Evolutionary conservation across 805 yeast genomes (phyloP), one percentile per base, ranked within the genome.

Genomic region (Sugiyamaella marilandica): DNA sequence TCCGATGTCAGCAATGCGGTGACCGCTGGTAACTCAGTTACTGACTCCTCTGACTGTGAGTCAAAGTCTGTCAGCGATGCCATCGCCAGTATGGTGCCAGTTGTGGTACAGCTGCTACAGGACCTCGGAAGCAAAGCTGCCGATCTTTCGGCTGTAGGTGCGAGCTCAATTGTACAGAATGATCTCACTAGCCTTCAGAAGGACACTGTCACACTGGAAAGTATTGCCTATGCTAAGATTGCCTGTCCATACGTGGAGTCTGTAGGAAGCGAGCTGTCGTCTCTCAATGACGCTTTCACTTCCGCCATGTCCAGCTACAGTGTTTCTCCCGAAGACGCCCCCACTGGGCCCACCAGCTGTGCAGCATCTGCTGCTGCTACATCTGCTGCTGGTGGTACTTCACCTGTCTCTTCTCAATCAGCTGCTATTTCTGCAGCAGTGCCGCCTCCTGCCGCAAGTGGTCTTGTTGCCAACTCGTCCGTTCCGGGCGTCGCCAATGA

Each of bases 81-180:
- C 31, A 37, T 59, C 36, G 32, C 32, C 43, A 14, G 49, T 32
- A 33, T 57, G 41, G 55, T 49, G 32, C n/a, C 54, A 19, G 51
- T 59, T 29, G 51, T 64, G 41, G 24, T 48, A 10, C 33, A 41
- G 29, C 61, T 65, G 19, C 55, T 65, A 45, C 24, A 34, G 41
- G 59, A 57, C 18, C 57, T 65, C 19, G 46, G 49, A 29, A 16
- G 35, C 48, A 62, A 63, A 62, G 60, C 62, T 16, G 41, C 46
- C 32, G 68, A 58, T 56, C 60, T 65, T 50, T 32, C 32, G 41
- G 37, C 57, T 32, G 65, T 57, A 19, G 61, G 61, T 10, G 63
- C 61, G 29, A 41, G 34, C 39, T 1, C 49, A 33, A 59, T 64
- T 47, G 67, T 62, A 47, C 32, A 47, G 44, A 47, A 50, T 19